Conservation (phyloP, 2,329 filamentous ascomycete genomes). For the Bimuria novae-zelandiae region DNA sequence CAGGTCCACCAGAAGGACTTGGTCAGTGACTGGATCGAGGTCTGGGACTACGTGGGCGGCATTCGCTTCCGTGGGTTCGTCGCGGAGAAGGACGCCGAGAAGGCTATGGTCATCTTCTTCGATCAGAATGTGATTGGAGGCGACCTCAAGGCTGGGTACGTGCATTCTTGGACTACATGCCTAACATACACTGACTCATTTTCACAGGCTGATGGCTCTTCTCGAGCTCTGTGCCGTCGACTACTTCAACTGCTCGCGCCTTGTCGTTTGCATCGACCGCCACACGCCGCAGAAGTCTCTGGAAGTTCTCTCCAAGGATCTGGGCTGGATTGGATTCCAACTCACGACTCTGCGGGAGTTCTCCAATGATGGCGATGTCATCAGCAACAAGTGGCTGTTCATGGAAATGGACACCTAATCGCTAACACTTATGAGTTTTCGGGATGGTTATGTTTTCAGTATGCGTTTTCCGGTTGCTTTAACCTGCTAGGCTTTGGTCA, state of each 20-base stretch:
- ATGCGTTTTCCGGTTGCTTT: background rate
- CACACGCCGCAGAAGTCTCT: conserved; percentile 64
- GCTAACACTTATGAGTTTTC: background rate
- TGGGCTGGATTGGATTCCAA: conserved; percentile 93
- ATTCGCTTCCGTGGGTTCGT: conserved; percentile 87
- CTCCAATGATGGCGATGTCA: conserved; percentile 64
- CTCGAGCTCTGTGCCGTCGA: conserved; percentile 83
- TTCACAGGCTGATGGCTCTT: conserved; percentile 70
- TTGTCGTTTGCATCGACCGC: conserved; percentile 83
- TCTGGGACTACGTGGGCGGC: conserved; percentile 85
- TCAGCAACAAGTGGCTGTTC: conserved; percentile 82
- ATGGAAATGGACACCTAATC: conserved; percentile 81
- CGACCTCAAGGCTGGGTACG: conserved; percentile 87
- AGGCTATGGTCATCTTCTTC: conserved; percentile 86
- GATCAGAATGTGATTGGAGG: conserved; percentile 71
- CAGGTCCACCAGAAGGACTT: conserved; percentile 25
- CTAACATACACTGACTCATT: conserved; percentile 20
- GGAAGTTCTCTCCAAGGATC: conserved; percentile 74
- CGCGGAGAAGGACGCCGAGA: conserved; percentile 69
- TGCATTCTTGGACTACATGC: no score
- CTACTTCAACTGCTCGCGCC: conserved; percentile 71
- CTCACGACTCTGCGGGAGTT: conserved; percentile 80
- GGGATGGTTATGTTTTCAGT: background rate
- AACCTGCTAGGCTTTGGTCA: conserved; percentile 1
- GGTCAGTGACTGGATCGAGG: conserved; percentile 71